Percentiles rank a stretch among this genome's conserved stretches.
phyloP scores from a whole-genome alignment of 2,329 filamentous ascomycete genomes.

The Xenoacremonium recifei region DNA sequence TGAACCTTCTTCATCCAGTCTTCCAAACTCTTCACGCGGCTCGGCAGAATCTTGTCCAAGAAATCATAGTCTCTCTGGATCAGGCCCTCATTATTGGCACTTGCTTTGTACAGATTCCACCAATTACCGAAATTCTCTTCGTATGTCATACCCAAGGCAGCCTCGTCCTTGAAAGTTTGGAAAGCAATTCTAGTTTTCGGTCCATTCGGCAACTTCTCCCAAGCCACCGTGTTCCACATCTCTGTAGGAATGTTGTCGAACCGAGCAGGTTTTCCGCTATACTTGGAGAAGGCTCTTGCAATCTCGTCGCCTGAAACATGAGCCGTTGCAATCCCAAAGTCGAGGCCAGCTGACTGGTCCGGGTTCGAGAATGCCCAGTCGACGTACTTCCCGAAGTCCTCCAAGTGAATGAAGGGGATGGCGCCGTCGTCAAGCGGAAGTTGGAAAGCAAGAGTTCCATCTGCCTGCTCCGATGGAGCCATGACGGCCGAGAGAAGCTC shows the following conservation, averaged over 20 bases:
- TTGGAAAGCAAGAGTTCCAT: not conserved
- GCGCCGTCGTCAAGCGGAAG: conserved; percentile 2
- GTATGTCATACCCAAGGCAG: not conserved
- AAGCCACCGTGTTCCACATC: conserved; percentile 1
- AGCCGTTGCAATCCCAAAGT: conserved; percentile 1
- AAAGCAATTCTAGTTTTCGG: conserved; percentile 2
- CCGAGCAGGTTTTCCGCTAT: conserved; percentile 1
- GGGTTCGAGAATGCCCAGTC: not conserved
- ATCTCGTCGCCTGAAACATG: not conserved
- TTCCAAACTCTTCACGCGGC: not conserved
- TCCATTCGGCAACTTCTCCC: not conserved
- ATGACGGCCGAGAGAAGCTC: not conserved
- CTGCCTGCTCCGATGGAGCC: not conserved
- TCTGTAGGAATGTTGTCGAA: conserved; percentile 1
- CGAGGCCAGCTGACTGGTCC: not conserved
- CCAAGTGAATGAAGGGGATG: conserved; percentile 1
- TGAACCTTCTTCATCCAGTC: conserved; percentile 2
- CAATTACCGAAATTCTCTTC: conserved; percentile 1
- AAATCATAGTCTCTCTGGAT: conserved; percentile 2
- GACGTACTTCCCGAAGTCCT: not conserved
- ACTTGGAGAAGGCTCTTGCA: not conserved
- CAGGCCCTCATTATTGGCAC: conserved; percentile 1
- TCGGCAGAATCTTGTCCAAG: conserved; percentile 2
- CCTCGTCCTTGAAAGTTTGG: conserved; percentile 1
- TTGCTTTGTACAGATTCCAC: conserved; percentile 4